Conservation (phyloP, 2,329 filamentous ascomycete species). For the Fusarium metavorans region DNA sequence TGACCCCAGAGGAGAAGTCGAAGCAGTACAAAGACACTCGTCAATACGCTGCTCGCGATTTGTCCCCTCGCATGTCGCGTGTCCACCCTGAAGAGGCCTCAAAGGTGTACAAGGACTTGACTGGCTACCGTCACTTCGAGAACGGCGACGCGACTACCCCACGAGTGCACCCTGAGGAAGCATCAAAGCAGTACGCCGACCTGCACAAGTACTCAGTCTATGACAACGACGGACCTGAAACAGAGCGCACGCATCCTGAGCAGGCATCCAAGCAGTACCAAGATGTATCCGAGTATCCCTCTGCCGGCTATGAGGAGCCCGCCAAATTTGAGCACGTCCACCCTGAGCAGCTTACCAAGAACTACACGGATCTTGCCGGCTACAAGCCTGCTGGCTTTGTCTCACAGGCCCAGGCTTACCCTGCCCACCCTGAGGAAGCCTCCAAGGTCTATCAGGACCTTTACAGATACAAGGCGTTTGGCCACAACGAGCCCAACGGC, state of each 20-base stretch:
- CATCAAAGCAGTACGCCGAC: conserved; percentile 53
- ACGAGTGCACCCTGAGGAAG: conserved; percentile 50
- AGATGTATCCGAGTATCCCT: conserved; percentile 50
- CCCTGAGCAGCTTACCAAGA: conserved; percentile 54
- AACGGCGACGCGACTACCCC: conserved; percentile 40
- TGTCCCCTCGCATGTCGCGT: conserved; percentile 23
- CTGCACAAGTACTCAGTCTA: conserved; percentile 49
- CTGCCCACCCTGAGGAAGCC: conserved; percentile 50
- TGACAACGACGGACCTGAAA: conserved; percentile 39
- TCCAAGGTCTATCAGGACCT: conserved; percentile 57
- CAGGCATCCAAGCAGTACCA: conserved; percentile 50
- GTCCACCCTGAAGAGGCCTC: conserved; percentile 47
- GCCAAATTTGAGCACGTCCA: conserved; percentile 44
- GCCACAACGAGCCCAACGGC: conserved; percentile 51
- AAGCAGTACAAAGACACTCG: conserved; percentile 54
- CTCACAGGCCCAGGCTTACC: conserved; percentile 42
- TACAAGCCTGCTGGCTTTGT: conserved; percentile 52
- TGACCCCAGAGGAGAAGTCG: conserved; percentile 53
- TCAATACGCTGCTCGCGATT: conserved; percentile 47
- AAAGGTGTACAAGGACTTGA: conserved; percentile 48
- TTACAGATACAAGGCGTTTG: conserved; percentile 53
- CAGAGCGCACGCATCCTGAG: conserved; percentile 45
- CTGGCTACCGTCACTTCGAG: conserved; percentile 42
- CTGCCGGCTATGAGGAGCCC: conserved; percentile 47
- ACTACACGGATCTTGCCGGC: conserved; percentile 56